Percentiles rank a stretch among this genome's conserved stretches.
These are phyloP conservation scores for Triticum turgidum DNA, from an alignment of 176 grass and related monocot genomes.

Conservation along the genomic window DNA sequence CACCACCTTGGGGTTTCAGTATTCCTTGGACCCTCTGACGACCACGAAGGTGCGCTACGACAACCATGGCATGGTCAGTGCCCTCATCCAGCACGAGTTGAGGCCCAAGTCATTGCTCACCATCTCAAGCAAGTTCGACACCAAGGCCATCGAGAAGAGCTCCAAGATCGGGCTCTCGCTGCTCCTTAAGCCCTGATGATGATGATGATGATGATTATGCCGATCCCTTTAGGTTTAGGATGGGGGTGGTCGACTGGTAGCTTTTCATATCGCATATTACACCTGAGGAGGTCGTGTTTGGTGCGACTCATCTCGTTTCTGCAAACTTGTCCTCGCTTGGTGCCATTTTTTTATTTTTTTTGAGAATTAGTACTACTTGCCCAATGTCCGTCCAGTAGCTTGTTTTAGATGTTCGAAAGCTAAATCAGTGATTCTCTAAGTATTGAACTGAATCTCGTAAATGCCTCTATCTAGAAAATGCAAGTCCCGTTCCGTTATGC, in stretches of 20 bases:
- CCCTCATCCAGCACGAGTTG: conserved; percentile 71
- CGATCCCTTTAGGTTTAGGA: conserved; percentile 33
- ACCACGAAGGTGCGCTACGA: conserved; percentile 57
- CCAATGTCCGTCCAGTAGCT: background rate
- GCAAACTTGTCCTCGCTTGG: background rate
- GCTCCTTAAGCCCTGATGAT: conserved; percentile 58
- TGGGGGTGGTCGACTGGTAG: background rate
- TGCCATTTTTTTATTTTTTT: background rate
- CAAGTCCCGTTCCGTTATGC: background rate
- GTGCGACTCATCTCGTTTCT: background rate
- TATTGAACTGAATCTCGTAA: background rate
- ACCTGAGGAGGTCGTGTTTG: background rate
- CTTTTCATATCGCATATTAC: background rate
- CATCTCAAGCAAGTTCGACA: conserved; percentile 55
- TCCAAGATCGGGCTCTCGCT: conserved; percentile 65
- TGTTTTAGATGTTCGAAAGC: conserved; percentile 23
- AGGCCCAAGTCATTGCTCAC: conserved; percentile 56
- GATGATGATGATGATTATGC: conserved; percentile 6
- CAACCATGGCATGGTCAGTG: conserved; percentile 56
- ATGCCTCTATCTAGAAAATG: background rate
- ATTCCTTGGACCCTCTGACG: conserved; percentile 49
- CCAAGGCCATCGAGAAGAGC: conserved; percentile 37
- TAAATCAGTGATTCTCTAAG: background rate
- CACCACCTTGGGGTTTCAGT: conserved; percentile 46
- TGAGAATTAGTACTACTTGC: background rate